Evolutionary conservation across 257 asterid species (phyloP), one percentile per base, ranked within the genome.

Genomic region (Marsdenia floribunda): DNA sequence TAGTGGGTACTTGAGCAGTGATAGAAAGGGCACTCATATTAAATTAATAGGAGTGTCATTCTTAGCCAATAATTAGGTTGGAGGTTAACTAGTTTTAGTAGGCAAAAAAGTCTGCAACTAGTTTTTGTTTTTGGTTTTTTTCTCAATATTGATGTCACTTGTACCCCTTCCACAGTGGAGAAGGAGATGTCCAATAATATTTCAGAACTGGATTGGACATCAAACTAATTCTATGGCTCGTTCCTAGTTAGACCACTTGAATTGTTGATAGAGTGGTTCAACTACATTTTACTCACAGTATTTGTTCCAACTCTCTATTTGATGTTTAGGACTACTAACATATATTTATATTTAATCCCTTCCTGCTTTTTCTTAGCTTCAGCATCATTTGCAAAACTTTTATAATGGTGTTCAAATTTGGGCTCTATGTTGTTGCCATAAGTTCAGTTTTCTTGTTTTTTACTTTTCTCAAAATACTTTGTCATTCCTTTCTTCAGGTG

Each of bases 401-500:
- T 18, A 19, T 74, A 38, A 35, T 6, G n/a, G 18, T 22, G 57
- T 38, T 70, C 60, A 29, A 54, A 50, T 65, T 73, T 50, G 9
- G 44, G 14, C 12, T 16, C 18, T 58, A 29, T 72, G 58, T 38
- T 57, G 18, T 55, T 37, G 19, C 5, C 26, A 13, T 63, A 3
- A 2, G 44, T 42, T 49, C 52, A n/a, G 16, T n/a, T 50, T 49
- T 29, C 1, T 1, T 29, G n/a, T 29, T 29, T 29, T 29, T 66
- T n/a, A n/a, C 7, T n/a, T 14, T 37, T 42, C 42, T 76, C 47
- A 70, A 63, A 14, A 38, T 73, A n/a, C 40, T 59, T 22, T 6
- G 10, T 64, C 35, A 47, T 53, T 33, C 66, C 38, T n/a, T 71
- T 71, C 11, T 4, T 79, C 87, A 94, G 99, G 97, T 90, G 81